A percentile compares a stretch with the other conserved stretches of the same genome.
These are phyloP conservation scores for Podaxis mareebaensis DNA, from an alignment of 768 basidiomycete species.

Conservation along the genomic window DNA sequence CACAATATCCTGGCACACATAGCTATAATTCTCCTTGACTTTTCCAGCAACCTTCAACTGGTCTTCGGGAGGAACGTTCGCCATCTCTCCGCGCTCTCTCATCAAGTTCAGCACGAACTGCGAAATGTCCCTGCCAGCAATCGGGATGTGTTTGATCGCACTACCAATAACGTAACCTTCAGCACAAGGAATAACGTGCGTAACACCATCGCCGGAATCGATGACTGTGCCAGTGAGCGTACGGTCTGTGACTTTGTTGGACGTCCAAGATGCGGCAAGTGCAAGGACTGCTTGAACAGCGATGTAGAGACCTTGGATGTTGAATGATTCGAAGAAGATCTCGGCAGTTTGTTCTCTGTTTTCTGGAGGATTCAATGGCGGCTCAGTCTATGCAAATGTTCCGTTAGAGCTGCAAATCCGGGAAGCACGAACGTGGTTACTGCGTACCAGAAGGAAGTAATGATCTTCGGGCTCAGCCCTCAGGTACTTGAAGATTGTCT, in stretches of 20 bases:
- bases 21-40: constrained; percentile 98
- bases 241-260: constrained; percentile 84
- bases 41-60: constrained; percentile 88
- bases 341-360: constrained; percentile 99
- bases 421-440: neutral
- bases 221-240: constrained; percentile 97
- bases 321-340: constrained; percentile 99
- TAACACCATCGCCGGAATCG: constrained; percentile 99
- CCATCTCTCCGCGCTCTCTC: constrained; percentile 93
- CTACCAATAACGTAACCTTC: constrained; percentile 99
- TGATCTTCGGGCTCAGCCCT: constrained; percentile 99
- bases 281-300: constrained; percentile 98
- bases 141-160: constrained; percentile 98
- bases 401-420: neutral
- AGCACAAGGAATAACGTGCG: constrained; percentile 94
- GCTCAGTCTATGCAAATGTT: constrained; percentile 76
- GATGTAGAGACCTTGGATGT: constrained; percentile 97
- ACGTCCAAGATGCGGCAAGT: constrained; percentile 96
- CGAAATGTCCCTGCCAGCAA: constrained; percentile 96
- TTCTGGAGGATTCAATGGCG: constrained; percentile 96
- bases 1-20: constrained; percentile 98
- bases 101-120: constrained; percentile 95
- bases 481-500: constrained; percentile 99
- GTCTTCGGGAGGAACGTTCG: constrained; percentile 91
- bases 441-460: constrained; percentile 90